Evolutionary conservation across 2,329 filamentous ascomycete species (phyloP).

Genomic region (Claviceps africana): DNA sequence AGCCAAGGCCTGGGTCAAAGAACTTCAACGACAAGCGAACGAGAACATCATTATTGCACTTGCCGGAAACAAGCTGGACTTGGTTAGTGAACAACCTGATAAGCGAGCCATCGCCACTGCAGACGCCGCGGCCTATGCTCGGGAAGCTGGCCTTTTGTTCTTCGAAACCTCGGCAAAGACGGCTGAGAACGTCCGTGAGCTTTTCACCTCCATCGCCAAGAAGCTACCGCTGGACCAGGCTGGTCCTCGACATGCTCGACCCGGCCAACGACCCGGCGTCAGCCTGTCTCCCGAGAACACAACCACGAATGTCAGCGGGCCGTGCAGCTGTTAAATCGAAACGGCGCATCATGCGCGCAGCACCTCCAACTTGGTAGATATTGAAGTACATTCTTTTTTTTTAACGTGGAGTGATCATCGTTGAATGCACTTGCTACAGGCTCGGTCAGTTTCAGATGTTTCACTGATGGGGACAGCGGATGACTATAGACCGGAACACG

Average conservation of each 20-base stretch:
- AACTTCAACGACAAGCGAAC: constrained; percentile 95
- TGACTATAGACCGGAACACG: constrained; percentile 13
- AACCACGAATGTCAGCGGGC: constrained; percentile 41
- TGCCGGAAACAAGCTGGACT: constrained; percentile 93
- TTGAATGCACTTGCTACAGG: constrained; percentile 11
- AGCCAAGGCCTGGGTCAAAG: constrained; percentile 98
- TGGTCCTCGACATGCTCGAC: constrained; percentile 73
- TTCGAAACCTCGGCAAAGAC: constrained; percentile 99
- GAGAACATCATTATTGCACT: constrained; percentile 99
- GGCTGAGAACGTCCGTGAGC: constrained; percentile 83
- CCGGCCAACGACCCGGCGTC: constrained; percentile 45
- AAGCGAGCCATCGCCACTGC: constrained; percentile 83
- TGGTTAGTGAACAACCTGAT: constrained; percentile 86
- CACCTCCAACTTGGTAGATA: constrained; percentile 4
- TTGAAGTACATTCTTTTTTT: constrained; percentile 4
- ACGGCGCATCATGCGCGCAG: neutral
- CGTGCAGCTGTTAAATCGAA: constrained; percentile 38
- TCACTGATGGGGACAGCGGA: neutral
- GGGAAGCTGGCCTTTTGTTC: constrained; percentile 86
- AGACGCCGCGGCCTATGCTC: constrained; percentile 90
- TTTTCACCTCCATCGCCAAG: constrained; percentile 96
- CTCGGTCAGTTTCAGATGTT: constrained; percentile 11
- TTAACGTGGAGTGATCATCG: constrained; percentile 8
- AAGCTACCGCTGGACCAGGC: constrained; percentile 93
- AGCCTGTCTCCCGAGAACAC: constrained; percentile 42